phyloP scores from a whole-genome alignment of 1,284 basidiomycete species.

The Ceratobasidium sp. region DNA sequence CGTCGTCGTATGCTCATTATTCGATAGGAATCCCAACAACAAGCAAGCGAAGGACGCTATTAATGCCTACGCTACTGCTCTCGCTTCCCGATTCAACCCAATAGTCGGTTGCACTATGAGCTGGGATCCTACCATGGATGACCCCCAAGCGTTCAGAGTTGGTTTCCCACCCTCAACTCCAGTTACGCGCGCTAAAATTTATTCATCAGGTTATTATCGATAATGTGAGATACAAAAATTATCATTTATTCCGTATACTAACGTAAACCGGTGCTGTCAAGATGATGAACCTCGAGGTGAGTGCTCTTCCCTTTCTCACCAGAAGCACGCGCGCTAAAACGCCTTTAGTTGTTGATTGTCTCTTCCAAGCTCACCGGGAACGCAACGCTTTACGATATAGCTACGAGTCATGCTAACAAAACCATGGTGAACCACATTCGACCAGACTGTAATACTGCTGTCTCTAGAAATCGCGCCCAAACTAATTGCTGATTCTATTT shows the following conservation, averaged over 20 bases:
- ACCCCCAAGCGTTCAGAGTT: slow-evolving; percentile 69
- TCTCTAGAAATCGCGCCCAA: not conserved
- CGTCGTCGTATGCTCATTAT: not conserved
- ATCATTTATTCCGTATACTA: not conserved
- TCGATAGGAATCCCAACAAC: slow-evolving; percentile 58
- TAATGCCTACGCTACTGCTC: slow-evolving; percentile 58
- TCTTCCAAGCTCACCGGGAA: slow-evolving; percentile 70
- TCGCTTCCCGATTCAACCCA: slow-evolving; percentile 61
- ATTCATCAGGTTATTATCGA: slow-evolving; percentile 72
- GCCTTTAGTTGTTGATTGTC: slow-evolving; percentile 64
- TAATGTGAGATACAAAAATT: slow-evolving; percentile 56
- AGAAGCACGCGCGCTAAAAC: not conserved
- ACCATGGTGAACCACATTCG: slow-evolving; percentile 76
- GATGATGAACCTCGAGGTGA: slow-evolving; percentile 78
- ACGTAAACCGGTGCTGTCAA: not conserved
- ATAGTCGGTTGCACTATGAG: slow-evolving; percentile 64
- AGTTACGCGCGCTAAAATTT: not conserved
- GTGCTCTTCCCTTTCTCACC: not conserved
- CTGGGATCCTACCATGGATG: slow-evolving; percentile 65
- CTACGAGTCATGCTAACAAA: slow-evolving; percentile 72
- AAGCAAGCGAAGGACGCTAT: slow-evolving; percentile 58
- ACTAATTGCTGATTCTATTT: not conserved
- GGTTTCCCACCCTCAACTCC: slow-evolving; percentile 12
- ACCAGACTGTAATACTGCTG: slow-evolving; percentile 62
- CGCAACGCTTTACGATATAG: slow-evolving; percentile 67